Conservation (phyloP, 1,284 basidiomycete genomes). For the Moesziomyces antarcticus region DNA sequence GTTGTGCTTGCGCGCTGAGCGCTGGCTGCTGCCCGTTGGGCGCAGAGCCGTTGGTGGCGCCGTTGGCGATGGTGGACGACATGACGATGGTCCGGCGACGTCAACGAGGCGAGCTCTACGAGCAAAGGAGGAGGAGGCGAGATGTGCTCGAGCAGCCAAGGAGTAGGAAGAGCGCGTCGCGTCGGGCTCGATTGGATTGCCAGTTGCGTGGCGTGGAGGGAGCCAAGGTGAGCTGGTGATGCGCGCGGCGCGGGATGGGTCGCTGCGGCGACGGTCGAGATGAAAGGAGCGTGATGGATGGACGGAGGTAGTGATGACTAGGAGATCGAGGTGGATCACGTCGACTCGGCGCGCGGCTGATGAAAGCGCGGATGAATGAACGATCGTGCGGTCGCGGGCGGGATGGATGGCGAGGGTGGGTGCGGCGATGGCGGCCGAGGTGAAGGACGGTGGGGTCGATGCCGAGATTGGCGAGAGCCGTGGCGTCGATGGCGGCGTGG, state of each 20-base stretch:
- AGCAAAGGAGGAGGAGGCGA: background rate
- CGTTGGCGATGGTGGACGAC: constrained; percentile 47
- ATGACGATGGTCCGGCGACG: constrained; percentile 10
- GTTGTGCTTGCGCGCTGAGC: constrained; percentile 53
- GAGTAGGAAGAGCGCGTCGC: background rate
- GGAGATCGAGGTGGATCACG: too few relatives aligned
- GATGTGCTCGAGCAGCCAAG: background rate
- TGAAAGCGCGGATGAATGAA: too few relatives aligned
- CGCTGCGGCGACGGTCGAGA: too few relatives aligned
- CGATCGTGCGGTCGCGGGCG: too few relatives aligned
- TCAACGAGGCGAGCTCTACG: background rate
- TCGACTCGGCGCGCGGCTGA: too few relatives aligned
- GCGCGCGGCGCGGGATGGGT: too few relatives aligned
- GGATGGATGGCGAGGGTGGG: background rate
- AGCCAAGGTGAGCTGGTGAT: too few relatives aligned
- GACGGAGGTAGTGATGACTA: too few relatives aligned
- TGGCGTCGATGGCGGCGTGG: constrained; percentile 9
- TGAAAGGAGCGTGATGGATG: too few relatives aligned
- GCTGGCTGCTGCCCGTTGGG: constrained; percentile 29
- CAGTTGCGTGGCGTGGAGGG: too few relatives aligned
- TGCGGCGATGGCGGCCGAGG: background rate
- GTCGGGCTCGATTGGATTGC: too few relatives aligned
- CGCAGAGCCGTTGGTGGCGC: constrained; percentile 32
- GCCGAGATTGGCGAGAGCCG: constrained; percentile 20
- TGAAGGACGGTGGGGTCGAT: constrained; percentile 7